phyloP scores from a whole-genome alignment of 345 rosid genomes.

The Turnera subulata region DNA sequence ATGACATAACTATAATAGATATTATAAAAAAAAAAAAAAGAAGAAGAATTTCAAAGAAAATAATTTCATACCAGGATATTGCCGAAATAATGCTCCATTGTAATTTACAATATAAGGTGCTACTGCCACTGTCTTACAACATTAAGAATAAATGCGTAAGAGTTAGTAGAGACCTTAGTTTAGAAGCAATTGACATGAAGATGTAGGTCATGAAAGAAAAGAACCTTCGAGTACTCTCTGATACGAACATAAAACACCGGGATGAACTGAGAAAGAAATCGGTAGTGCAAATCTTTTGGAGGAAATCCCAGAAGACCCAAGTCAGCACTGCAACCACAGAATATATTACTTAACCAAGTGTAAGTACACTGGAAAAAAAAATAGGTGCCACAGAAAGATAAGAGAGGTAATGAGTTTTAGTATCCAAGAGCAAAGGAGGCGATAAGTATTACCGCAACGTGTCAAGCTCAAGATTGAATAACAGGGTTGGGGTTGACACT shows the following conservation, averaged over 20 bases:
- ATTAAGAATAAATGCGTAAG: slow-evolving; percentile 34
- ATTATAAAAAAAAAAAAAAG: background rate
- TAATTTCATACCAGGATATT: slow-evolving; percentile 65
- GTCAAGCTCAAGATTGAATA: slow-evolving; percentile 93
- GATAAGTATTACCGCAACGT: slow-evolving; percentile 64
- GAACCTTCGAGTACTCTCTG: slow-evolving; percentile 94
- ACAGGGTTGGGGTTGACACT: slow-evolving; percentile 67
- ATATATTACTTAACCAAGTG: slow-evolving; percentile 13
- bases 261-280: slow-evolving; percentile 81
- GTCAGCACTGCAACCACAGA: slow-evolving; percentile 71
- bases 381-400: slow-evolving; percentile 1
- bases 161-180: slow-evolving; percentile 12
- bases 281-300: slow-evolving; percentile 84
- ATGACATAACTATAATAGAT: too few relatives aligned
- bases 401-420: too few relatives aligned
- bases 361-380: slow-evolving; percentile 11
- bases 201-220: slow-evolving; percentile 6
- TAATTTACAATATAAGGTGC: slow-evolving; percentile 84
- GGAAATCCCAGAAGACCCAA: slow-evolving; percentile 91
- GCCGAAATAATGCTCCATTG: slow-evolving; percentile 89
- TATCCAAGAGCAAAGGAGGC: slow-evolving; percentile 7
- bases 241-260: slow-evolving; percentile 80
- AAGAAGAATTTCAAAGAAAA: background rate
- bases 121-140: slow-evolving; percentile 77
- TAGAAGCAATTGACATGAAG: slow-evolving; percentile 13